Evolutionary conservation across 371 early-diverging fungal genomes (phyloP).

Genomic region (Syncephalis plumigaleata): DNA sequence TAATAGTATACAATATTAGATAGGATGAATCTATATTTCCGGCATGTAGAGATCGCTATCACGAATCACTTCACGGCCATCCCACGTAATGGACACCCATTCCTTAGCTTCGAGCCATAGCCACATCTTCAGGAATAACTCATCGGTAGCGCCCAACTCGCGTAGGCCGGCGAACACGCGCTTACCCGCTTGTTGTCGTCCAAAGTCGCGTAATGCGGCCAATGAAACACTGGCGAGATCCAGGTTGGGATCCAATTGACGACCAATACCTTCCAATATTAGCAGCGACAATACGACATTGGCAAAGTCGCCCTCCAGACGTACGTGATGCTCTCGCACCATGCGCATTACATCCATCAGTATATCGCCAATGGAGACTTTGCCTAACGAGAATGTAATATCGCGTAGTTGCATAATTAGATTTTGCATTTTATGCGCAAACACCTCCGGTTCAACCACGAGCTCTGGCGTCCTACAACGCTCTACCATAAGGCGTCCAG

Average conservation of each 20-base stretch:
- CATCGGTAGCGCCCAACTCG: conserved; percentile 24
- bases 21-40: no score
- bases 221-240: conserved; percentile 74
- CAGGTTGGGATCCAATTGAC: conserved; percentile 74
- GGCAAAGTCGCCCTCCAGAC: conserved; percentile 83
- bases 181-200: conserved; percentile 32
- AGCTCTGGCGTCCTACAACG: conserved; percentile 58
- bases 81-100: no score
- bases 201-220: conserved; percentile 53
- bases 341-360: conserved; percentile 57
- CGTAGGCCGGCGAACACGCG: conserved; percentile 27
- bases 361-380: conserved; percentile 61
- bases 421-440: conserved; percentile 57
- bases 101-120: conserved; percentile 39
- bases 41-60: no score
- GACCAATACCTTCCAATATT: conserved; percentile 86
- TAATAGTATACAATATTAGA: no score
- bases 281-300: conserved; percentile 81
- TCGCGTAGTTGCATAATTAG: conserved; percentile 48
- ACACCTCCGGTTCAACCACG: conserved; percentile 56
- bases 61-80: no score
- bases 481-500: conserved; percentile 75
- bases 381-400: conserved; percentile 56
- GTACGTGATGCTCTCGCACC: conserved; percentile 81
- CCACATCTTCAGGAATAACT: conserved; percentile 58